A percentile compares a stretch with the other conserved stretches of the same genome.
These are phyloP conservation scores for Penicillium sp. DNA, from an alignment of 2,329 filamentous ascomycete genomes.

Conservation along the genomic window DNA sequence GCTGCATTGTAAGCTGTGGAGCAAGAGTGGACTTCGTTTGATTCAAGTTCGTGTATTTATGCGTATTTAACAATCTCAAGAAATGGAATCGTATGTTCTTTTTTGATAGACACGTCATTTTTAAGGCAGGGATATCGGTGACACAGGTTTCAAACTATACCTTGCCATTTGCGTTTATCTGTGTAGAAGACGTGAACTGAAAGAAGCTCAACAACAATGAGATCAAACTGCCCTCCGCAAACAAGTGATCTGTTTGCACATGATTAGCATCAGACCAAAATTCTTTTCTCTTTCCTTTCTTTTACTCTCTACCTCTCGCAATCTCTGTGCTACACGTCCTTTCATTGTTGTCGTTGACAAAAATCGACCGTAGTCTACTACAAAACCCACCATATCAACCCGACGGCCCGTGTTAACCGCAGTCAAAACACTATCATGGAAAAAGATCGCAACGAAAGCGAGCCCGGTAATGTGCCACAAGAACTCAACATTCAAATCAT, in stretches of 20 bases:
- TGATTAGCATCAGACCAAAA: not conserved
- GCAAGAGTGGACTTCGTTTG: too few species aligned
- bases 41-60: not conserved
- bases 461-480: not conserved
- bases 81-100: not conserved
- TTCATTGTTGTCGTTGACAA: not conserved
- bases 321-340: not conserved
- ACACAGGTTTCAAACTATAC: too few species aligned
- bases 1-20: constrained; percentile 56
- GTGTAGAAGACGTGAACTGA: not conserved
- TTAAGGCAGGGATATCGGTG: too few species aligned
- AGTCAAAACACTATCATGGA: not conserved
- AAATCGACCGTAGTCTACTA: not conserved
- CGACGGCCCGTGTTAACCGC: not conserved
- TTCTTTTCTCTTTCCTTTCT: not conserved
- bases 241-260: not conserved
- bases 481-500: not conserved
- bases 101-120: too few species aligned
- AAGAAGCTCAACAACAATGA: not conserved
- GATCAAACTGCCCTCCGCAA: not conserved
- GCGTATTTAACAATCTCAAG: not conserved
- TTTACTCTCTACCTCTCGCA: not conserved
- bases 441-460: not conserved
- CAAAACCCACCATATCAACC: not conserved
- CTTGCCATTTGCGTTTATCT: not conserved